Evolutionary conservation across 208 protist species (phyloP).

Genomic region (Zelonia costaricensis): DNA sequence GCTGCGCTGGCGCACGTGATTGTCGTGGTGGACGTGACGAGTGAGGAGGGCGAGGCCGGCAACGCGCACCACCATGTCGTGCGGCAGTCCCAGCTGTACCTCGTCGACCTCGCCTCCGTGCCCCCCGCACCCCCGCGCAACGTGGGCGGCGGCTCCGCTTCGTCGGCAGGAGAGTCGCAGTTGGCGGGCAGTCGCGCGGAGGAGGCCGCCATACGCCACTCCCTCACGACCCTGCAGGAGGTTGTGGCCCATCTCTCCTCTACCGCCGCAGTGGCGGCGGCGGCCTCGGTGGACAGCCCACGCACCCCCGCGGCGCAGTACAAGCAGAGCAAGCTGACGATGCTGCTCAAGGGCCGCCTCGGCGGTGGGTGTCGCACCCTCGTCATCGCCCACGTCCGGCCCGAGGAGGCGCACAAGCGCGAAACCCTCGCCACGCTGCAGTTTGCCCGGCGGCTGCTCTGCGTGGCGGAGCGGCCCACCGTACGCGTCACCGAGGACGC

Average conservation of each 20-base stretch:
- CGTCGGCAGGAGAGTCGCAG: background rate
- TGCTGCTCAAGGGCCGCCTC: slow-evolving; percentile 85
- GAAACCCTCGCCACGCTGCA: slow-evolving; percentile 86
- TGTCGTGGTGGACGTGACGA: slow-evolving; percentile 74
- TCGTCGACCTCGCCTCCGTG: slow-evolving; percentile 96
- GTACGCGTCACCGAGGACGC: slow-evolving; percentile 75
- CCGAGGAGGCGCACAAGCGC: slow-evolving; percentile 46
- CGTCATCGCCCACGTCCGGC: slow-evolving; percentile 88
- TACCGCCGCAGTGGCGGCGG: background rate
- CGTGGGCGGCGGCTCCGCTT: too few species aligned
- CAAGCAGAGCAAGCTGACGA: slow-evolving; percentile 90
- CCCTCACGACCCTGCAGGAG: slow-evolving; percentile 91
- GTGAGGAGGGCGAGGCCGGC: slow-evolving; percentile 9
- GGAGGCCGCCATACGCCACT: slow-evolving; percentile 52
- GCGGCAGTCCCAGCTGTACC: slow-evolving; percentile 60
- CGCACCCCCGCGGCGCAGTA: slow-evolving; percentile 29
- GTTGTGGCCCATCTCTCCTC: slow-evolving; percentile 78
- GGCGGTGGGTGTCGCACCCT: slow-evolving; percentile 80
- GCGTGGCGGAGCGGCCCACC: slow-evolving; percentile 68
- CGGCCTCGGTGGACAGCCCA: background rate
- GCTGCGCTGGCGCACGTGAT: slow-evolving; percentile 57
- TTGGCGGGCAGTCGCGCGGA: slow-evolving; percentile 6
- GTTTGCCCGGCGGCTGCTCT: slow-evolving; percentile 88
- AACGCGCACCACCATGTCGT: slow-evolving; percentile 34
- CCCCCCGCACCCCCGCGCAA: too few species aligned